phyloP scores from a whole-genome alignment of 2,329 filamentous ascomycete species.

The Aspergillus sp. region DNA sequence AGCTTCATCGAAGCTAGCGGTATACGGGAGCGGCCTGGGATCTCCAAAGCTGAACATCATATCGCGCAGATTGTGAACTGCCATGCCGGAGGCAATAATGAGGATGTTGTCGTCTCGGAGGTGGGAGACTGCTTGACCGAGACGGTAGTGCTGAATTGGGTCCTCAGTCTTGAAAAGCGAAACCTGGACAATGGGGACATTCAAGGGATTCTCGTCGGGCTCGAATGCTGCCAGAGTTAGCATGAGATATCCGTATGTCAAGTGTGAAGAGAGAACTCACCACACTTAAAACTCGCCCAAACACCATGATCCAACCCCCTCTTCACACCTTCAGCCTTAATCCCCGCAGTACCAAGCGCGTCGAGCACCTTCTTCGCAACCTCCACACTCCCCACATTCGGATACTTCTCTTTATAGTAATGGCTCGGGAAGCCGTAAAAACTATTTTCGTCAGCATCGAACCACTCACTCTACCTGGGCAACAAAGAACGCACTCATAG shows the following conservation, averaged over 20 bases:
- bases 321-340: conserved; percentile 53
- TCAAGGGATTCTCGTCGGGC: conserved; percentile 54
- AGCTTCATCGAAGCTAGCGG: conserved; percentile 59
- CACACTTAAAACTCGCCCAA: conserved; percentile 59
- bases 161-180: conserved; percentile 61
- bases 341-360: conserved; percentile 50
- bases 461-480: neutral
- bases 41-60: conserved; percentile 42
- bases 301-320: conserved; percentile 70
- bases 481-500: conserved; percentile 51
- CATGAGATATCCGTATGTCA: neutral
- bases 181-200: conserved; percentile 65
- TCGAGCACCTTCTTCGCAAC: conserved; percentile 54
- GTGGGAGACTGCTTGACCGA: conserved; percentile 60
- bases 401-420: conserved; percentile 62
- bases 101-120: conserved; percentile 62
- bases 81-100: conserved; percentile 68
- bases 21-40: conserved; percentile 48
- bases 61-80: conserved; percentile 63
- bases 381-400: conserved; percentile 54
- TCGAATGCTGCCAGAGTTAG: conserved; percentile 49
- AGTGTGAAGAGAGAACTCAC: conserved; percentile 25
- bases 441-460: conserved; percentile 24
- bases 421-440: conserved; percentile 66
- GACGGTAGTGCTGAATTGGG: conserved; percentile 57